Base-by-base conservation (phyloP, 2,329 filamentous ascomycete genomes). In the Nigrospora oryzae region DNA sequence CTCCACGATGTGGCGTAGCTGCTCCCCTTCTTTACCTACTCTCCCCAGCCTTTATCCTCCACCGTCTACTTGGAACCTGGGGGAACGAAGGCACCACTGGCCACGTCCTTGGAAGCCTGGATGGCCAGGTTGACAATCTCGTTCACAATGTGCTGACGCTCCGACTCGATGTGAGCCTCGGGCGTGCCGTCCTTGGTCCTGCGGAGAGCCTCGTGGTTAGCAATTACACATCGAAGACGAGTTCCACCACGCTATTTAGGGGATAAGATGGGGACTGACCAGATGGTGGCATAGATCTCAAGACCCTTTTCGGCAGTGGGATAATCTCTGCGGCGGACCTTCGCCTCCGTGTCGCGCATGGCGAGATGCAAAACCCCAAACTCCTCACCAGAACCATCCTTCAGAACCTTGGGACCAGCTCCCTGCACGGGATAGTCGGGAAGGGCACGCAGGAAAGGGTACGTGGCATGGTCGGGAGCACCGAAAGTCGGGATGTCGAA, bases 401-500 rank as follows among this genome's bases (percentile, higher is more conserved):
- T 40, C 11, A 52, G 28, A 2, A 48, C 23, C 43, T 52, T 52
- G 12, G 45, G 28, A 2, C 51, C 51, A 13, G 56, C 54, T 33
- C 54, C 48, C 49, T 59, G 56, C 38, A 59, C 39, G 12, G 48
- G 49, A 16, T 56, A 59, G 19, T 58, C 55, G 4, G 51, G 46
- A 19, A 58, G 45, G 3, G 32, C 38, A 7, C 51, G 50, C 4
- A 68, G 51, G 38, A 66, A 59, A 1, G 58, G 55, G 42, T 65
- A 55, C 40, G 56, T 60, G 12, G 49, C 43, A 16, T 51, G 55
- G 43, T 56, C 49, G 3, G 56, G 53, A 2, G 53, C 47, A 28
- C 57, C 51, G 40, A 56, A 54, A 49, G 58, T 56, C 8, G 62
- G 62, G n/a, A 67, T 56, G 19, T 59, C 58, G 34, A 66, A 59